Evolutionary conservation across 2,329 filamentous ascomycete genomes (phyloP), one percentile per base, ranked within the genome.

Genomic region (Sphaerostilbella broomeana): DNA sequence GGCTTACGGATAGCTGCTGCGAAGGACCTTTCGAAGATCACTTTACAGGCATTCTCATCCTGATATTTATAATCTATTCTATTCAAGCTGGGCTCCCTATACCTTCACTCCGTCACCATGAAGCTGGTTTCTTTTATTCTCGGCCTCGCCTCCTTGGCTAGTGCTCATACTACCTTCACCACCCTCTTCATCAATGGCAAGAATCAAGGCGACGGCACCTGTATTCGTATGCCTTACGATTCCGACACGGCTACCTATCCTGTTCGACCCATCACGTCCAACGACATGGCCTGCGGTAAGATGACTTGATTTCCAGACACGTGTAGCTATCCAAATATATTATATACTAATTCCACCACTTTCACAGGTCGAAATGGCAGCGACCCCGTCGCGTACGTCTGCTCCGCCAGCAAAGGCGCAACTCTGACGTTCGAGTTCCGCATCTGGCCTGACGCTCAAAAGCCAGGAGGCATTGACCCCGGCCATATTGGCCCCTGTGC

Each of bases 261-360:
- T 19, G 68, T 87, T 37, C 61, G 62, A 4, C 67, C 74, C 44
- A 57, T 86, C 12, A 56, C 61, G 11, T 77, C 74, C 48, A 58
- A 70, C 19, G 77, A 79, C 45, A 82, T 87, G 76, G 80, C 81
- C 25, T 88, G 84, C 55, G 83, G 81, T 81, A 68, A 45, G 72
- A 61, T 0, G n/a, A 8, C 7, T 17, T 29, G 12, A 13, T 11
- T 15, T 17, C 10, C 16, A n/a, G 11, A 6, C n/a, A 6, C n/a
- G 10, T 13, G 15, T 12, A 8, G 12, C 12, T 20, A 6, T 13
- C 26, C 19, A 31, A 4, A 30, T 10, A 30, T 19, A 15, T 16
- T 17, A 33, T n/a, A n/a, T n/a, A 15, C n/a, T 15, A 24, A 15
- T 45, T 6, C 29, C 21, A 19, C 21, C 24, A 11, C 9, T 58